phyloP scores from a whole-genome alignment of 352 stramenopile species.

The Phytophthora europaea region DNA sequence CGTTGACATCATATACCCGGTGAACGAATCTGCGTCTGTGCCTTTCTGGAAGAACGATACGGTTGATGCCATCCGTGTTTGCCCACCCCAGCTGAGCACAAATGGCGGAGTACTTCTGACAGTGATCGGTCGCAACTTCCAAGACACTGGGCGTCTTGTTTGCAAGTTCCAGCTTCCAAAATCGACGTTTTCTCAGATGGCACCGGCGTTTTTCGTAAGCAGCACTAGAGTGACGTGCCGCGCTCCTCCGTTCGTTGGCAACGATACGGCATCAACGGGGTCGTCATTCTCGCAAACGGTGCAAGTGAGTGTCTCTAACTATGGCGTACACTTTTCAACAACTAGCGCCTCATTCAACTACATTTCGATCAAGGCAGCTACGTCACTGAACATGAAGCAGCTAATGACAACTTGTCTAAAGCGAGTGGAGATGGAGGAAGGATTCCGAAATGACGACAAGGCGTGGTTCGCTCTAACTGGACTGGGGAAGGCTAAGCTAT shows the following conservation, averaged over 20 bases:
- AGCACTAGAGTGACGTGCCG: constrained; percentile 86
- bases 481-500: constrained; percentile 93
- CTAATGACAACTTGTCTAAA: constrained; percentile 54
- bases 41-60: constrained; percentile 96
- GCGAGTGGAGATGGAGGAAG: constrained; percentile 74
- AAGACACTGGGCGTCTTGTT: constrained; percentile 82
- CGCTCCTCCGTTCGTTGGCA: constrained; percentile 66
- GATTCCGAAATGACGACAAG: constrained; percentile 76
- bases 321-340: constrained; percentile 75
- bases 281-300: constrained; percentile 37
- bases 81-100: constrained; percentile 58
- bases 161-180: constrained; percentile 78
- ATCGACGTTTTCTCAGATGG: constrained; percentile 22
- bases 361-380: constrained; percentile 40
- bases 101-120: constrained; percentile 78
- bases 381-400: constrained; percentile 50
- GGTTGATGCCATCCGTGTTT: constrained; percentile 93
- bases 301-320: constrained; percentile 85
- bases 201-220: constrained; percentile 80
- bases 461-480: constrained; percentile 94
- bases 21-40: constrained; percentile 91
- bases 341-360: constrained; percentile 68
- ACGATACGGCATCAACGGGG: constrained; percentile 21
- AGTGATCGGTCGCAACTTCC: constrained; percentile 97
- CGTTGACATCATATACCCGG: constrained; percentile 90